Evolutionary conservation across 306 rosid genomes (phyloP).

Genomic region (Hippophae rhamnoides): DNA sequence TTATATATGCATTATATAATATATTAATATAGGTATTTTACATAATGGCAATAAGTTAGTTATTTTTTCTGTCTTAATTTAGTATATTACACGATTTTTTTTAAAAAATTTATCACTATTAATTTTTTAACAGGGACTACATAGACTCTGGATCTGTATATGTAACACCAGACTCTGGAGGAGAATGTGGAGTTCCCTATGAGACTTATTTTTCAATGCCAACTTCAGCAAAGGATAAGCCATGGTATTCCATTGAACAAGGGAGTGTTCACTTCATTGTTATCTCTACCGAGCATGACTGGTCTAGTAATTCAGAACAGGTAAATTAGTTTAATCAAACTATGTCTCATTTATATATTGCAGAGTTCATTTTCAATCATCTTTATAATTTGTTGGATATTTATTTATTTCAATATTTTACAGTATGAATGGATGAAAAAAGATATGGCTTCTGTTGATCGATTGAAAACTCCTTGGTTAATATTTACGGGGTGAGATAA

Average conservation of each 20-base stretch:
- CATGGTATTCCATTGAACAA: constrained; percentile 88
- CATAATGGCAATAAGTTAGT: too few species aligned
- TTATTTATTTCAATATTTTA: neutral
- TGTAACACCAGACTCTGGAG: constrained; percentile 65
- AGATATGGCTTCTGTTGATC: constrained; percentile 70
- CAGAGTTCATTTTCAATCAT: neutral
- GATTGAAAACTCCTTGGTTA: constrained; percentile 78
- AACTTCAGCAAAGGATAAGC: constrained; percentile 55
- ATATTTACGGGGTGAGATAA: constrained; percentile 61
- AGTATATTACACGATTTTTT: too few species aligned
- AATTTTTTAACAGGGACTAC: constrained; percentile 44
- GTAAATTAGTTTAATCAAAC: constrained; percentile 21
- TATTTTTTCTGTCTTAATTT: too few species aligned
- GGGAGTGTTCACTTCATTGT: constrained; percentile 69
- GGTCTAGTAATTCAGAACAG: constrained; percentile 55
- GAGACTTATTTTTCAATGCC: constrained; percentile 89
- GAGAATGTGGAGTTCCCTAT: constrained; percentile 90
- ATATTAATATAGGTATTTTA: too few species aligned
- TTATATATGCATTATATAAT: too few species aligned
- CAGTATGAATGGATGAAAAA: constrained; percentile 73
- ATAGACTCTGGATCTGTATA: constrained; percentile 48
- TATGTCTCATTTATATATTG: constrained; percentile 1
- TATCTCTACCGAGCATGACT: constrained; percentile 81
- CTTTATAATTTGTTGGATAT: neutral
- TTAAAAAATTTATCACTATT: too few species aligned